Base-by-base conservation (phyloP, 768 basidiomycete genomes). In the Flagelloscypha sp. region DNA sequence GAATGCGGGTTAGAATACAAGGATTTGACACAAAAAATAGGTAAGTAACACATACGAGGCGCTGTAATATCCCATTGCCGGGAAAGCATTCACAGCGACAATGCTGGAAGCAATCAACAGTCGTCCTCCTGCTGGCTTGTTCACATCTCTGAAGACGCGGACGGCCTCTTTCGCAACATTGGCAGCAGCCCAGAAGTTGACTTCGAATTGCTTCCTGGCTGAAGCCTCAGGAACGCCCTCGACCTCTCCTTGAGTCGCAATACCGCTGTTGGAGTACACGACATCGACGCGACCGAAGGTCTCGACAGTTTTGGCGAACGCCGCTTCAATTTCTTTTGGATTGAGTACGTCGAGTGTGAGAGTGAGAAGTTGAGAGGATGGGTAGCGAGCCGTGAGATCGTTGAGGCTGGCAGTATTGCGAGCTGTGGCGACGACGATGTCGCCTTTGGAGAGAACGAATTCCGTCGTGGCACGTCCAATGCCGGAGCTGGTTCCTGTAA, bases 211-310 rank as follows among this genome's bases (percentile, higher is more conserved):
- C 17, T 25, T 36, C 10, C 50, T 43, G 11, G 48, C 51, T 6
- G 29, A 41, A 11, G 43, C 46, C 16, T 49, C 46, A 6, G 49
- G 38, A n/a, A 44, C 40, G 15, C 32, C 45, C 40, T 57, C 55
- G 21, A 44, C 35, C 34, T 52, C 50, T n/a, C 48, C 46, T 2
- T 43, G 15, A 11, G 44, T 18, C 3, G 23, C 29, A 33, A 29
- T 37, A 11, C 56, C 63, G 1, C 60, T 59, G 28, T 60, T 63
- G 46, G 53, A 60, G 43, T 58, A 57, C 13, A 63, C 61, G 32
- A 62, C 54, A 23, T 65, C 61, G 13, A 62, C 42, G 16, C 53
- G 43, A 11, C 58, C 58, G 38, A 65, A 63, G 3, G 33, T 33
- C 12, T 42, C 49, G 17, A 47, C 42, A 1, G 53, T 50, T 32